Evolutionary conservation across 2,329 filamentous ascomycete genomes (phyloP).

Genomic region (Phaeosphaeriaceae sp.): DNA sequence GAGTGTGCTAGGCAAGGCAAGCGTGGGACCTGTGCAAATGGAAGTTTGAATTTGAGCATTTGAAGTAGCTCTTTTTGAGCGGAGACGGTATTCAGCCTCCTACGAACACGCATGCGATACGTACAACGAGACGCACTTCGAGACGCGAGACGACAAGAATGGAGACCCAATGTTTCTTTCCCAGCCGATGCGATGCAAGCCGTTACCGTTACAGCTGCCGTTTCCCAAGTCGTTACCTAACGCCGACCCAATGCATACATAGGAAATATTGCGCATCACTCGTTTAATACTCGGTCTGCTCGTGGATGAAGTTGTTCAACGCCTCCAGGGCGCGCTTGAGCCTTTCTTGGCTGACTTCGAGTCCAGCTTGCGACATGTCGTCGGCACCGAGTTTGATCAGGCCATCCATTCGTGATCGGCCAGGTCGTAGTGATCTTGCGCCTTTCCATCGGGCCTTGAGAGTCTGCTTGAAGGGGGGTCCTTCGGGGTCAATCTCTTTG

Average conservation of each 20-base stretch:
- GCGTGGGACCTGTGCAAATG: constrained; percentile 30
- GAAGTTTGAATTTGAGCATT: constrained; percentile 10
- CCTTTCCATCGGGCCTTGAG: constrained; percentile 41
- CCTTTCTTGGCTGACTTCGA: constrained; percentile 42
- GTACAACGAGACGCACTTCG: constrained; percentile 23
- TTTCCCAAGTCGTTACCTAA: constrained; percentile 27
- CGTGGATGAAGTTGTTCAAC: constrained; percentile 48
- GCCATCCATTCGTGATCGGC: constrained; percentile 39
- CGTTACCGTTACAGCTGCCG: constrained; percentile 4
- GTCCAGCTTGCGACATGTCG: constrained; percentile 35
- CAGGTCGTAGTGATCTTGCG: constrained; percentile 36
- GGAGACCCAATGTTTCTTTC: constrained; percentile 4
- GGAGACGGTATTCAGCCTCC: constrained; percentile 19
- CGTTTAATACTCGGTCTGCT: constrained; percentile 37
- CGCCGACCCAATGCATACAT: constrained; percentile 25
- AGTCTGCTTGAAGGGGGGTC: constrained; percentile 39
- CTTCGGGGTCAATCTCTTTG: constrained; percentile 39
- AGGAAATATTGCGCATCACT: constrained; percentile 13
- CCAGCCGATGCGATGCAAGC: constrained; percentile 27
- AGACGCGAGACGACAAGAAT: constrained; percentile 14
- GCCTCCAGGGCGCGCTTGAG: constrained; percentile 42
- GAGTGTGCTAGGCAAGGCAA: constrained; percentile 30
- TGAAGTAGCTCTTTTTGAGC: constrained; percentile 3
- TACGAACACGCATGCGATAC: constrained; percentile 22
- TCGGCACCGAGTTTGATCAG: constrained; percentile 44